Percentiles rank a stretch among this genome's conserved stretches.
phyloP scores from a whole-genome alignment of 2,329 filamentous ascomycete species.

The Scorias spongiosa region DNA sequence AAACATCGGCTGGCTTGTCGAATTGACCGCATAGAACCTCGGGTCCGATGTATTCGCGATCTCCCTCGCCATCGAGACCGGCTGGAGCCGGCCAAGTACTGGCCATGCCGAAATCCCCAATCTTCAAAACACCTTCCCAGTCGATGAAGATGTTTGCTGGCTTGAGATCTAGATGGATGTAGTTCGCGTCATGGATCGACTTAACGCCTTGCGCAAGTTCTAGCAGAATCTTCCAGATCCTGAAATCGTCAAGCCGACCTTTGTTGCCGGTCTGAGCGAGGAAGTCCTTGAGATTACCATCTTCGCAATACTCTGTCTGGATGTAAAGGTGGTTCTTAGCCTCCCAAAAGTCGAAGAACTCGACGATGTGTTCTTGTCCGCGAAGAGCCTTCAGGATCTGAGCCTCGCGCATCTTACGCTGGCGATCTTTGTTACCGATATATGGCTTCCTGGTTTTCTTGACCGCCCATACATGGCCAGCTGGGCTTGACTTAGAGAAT shows the following conservation, averaged over 20 bases:
- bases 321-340: slow-evolving; percentile 77
- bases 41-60: slow-evolving; percentile 89
- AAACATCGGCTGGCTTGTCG: slow-evolving; percentile 85
- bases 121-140: slow-evolving; percentile 68
- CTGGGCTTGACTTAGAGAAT: slow-evolving; percentile 12
- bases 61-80: slow-evolving; percentile 77
- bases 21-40: slow-evolving; percentile 78
- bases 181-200: slow-evolving; percentile 77
- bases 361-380: slow-evolving; percentile 70
- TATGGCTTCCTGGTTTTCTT: slow-evolving; percentile 83
- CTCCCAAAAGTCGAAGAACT: slow-evolving; percentile 80
- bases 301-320: slow-evolving; percentile 92
- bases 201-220: slow-evolving; percentile 70
- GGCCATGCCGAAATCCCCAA: slow-evolving; percentile 76
- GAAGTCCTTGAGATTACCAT: slow-evolving; percentile 79
- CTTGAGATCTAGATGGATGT: slow-evolving; percentile 74
- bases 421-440: slow-evolving; percentile 62
- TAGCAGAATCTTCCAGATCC: slow-evolving; percentile 94
- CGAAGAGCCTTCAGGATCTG: slow-evolving; percentile 60
- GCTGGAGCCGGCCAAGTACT: slow-evolving; percentile 60
- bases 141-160: slow-evolving; percentile 72
- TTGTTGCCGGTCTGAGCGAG: slow-evolving; percentile 67
- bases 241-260: slow-evolving; percentile 84
- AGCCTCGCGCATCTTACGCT: slow-evolving; percentile 72
- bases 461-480: slow-evolving; percentile 58